Percentiles rank a stretch among this genome's conserved stretches.
These are phyloP conservation scores for Eustoma russellianum DNA, from an alignment of 257 asterid species.

Conservation along the genomic window DNA sequence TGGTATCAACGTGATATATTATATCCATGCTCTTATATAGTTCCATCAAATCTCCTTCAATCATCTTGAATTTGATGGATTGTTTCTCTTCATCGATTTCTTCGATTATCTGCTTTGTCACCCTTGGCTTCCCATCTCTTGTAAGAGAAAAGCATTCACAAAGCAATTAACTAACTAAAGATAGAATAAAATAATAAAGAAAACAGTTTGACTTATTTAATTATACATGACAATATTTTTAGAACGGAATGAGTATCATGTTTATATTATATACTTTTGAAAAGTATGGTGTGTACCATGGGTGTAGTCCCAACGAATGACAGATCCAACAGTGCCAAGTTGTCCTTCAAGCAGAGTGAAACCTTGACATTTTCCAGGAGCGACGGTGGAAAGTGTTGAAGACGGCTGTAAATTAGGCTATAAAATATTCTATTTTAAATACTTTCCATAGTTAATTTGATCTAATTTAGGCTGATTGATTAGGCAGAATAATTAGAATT, in stretches of 20 bases:
- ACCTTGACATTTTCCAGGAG: conserved; percentile 11
- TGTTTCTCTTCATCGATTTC: conserved; percentile 6
- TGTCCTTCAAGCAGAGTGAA: conserved; percentile 15
- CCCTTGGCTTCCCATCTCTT: conserved; percentile 7
- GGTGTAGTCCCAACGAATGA: conserved; percentile 10
- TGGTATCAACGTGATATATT: conserved; percentile 3
- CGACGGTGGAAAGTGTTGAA: neutral
- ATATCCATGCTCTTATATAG: conserved; percentile 1
- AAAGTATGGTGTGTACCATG: neutral
- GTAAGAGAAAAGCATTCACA: neutral
- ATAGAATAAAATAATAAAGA: no score
- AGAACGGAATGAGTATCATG: no score
- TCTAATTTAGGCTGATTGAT: no score
- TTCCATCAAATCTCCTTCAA: conserved; percentile 14
- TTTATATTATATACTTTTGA: no score
- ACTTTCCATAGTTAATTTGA: no score
- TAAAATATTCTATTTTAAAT: no score
- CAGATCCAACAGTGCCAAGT: conserved; percentile 23
- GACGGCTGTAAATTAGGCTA: no score
- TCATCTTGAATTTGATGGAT: conserved; percentile 7
- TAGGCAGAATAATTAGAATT: no score
- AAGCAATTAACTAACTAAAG: no score
- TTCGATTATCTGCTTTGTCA: conserved; percentile 4
- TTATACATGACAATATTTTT: no score
- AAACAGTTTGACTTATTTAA: no score